Conservation (phyloP, 1,284 basidiomycete genomes). For the Boletus semigastroideus region DNA sequence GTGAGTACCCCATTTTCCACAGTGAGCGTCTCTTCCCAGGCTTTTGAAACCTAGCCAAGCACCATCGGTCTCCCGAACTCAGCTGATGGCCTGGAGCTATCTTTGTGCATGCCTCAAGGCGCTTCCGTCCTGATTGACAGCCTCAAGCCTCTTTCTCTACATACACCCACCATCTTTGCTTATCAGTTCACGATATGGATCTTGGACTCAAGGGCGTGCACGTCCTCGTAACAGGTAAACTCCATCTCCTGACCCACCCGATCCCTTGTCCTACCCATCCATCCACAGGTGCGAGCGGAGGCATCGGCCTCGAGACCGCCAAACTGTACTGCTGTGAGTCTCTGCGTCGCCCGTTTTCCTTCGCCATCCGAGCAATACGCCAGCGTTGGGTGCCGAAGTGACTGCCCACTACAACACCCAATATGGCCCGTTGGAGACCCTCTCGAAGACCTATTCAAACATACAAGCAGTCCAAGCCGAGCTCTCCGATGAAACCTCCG, state of each 20-base stretch:
- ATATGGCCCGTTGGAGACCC: constrained; percentile 42
- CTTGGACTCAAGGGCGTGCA: constrained; percentile 38
- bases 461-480: constrained; percentile 54
- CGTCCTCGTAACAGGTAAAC: constrained; percentile 41
- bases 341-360: not conserved
- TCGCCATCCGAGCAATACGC: not conserved
- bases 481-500: constrained; percentile 55
- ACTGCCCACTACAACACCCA: constrained; percentile 73
- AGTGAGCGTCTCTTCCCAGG: constrained; percentile 9
- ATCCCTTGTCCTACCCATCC: not conserved
- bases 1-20: no score
- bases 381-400: constrained; percentile 69
- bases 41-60: constrained; percentile 7
- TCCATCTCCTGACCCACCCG: not conserved
- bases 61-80: not conserved
- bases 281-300: constrained; percentile 59
- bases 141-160: not conserved
- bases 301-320: constrained; percentile 62
- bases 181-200: constrained; percentile 30
- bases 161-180: not conserved
- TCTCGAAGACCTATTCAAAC: constrained; percentile 39
- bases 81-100: constrained; percentile 10
- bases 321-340: constrained; percentile 52
- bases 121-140: not conserved
- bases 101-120: constrained; percentile 10